These are phyloP conservation scores for Fusarium keratoplasticum DNA, from an alignment of 2,329 filamentous ascomycete species.

Conservation along the genomic window DNA sequence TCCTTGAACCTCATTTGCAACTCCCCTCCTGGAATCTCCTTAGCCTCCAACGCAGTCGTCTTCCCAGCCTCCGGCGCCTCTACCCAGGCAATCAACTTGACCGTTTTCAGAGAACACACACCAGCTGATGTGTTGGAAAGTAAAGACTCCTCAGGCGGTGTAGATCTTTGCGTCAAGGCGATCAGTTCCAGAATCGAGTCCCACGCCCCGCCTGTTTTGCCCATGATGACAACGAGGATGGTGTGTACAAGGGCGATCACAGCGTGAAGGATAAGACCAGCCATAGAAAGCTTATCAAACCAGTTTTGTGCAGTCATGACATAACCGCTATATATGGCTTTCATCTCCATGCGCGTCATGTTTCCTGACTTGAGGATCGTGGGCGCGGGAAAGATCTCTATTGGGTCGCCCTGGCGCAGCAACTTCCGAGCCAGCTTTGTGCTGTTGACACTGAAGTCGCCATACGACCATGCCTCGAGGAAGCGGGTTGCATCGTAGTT, in stretches of 20 bases:
- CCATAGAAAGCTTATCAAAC: not conserved
- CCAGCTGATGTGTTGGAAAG: not conserved
- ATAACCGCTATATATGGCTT: not conserved
- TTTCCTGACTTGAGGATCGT: not conserved
- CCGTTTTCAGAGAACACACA: not conserved
- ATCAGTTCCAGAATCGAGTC: constrained; percentile 5
- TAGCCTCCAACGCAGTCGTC: not conserved
- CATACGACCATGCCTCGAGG: not conserved
- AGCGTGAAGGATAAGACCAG: not conserved
- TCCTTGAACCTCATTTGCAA: not conserved
- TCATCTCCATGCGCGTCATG: not conserved
- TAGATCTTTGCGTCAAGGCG: not conserved
- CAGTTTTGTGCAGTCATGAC: not conserved
- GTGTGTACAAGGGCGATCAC: not conserved
- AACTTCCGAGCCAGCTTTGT: not conserved
- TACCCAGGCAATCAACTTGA: not conserved
- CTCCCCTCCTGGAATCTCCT: not conserved
- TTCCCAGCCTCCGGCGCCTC: not conserved
- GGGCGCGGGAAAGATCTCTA: not conserved
- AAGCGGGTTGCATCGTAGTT: not conserved
- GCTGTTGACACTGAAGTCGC: not conserved
- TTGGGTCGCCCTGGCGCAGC: not conserved
- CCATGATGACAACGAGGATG: not conserved
- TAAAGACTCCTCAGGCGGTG: not conserved
- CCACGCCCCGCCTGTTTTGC: not conserved